Conservation (phyloP, 371 early-diverging fungal species). For the Actinomucor elegans region DNA sequence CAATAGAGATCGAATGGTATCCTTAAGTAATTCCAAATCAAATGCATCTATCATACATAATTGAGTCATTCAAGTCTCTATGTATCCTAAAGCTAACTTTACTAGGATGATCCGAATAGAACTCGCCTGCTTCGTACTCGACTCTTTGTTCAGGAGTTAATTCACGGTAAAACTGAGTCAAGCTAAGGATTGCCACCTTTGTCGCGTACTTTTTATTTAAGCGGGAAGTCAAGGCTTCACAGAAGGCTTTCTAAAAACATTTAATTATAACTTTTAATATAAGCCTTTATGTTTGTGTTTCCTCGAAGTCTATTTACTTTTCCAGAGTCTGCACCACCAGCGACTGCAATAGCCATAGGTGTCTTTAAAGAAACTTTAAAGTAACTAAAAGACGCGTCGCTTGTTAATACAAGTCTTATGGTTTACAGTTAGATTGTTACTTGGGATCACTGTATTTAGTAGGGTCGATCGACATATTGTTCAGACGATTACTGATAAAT, state of each 20-base stretch:
- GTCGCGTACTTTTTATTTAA: conserved; percentile 29
- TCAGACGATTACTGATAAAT: no score
- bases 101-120: conserved; percentile 57
- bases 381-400: conserved; percentile 26
- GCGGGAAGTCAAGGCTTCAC: conserved; percentile 23
- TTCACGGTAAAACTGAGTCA: conserved; percentile 60
- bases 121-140: conserved; percentile 43
- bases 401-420: no score
- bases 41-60: conserved; percentile 38
- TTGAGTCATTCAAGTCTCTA: no score
- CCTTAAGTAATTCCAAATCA: conserved; percentile 57
- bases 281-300: neutral
- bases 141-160: conserved; percentile 43
- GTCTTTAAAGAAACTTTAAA: conserved; percentile 43
- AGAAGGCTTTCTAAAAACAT: conserved; percentile 22
- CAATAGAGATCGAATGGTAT: conserved; percentile 39
- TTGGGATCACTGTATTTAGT: conserved; percentile 42
- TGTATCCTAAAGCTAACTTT: conserved; percentile 4
- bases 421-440: no score
- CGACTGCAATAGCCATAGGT: conserved; percentile 46
- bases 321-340: conserved; percentile 47
- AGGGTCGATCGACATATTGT: conserved; percentile 48
- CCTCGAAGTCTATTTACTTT: conserved; percentile 33
- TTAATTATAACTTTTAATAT: neutral
- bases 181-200: conserved; percentile 42